Evolutionary conservation across 768 basidiomycete genomes (phyloP), one percentile per base, ranked within the genome.

Genomic region (Psilocybe tampanensis): DNA sequence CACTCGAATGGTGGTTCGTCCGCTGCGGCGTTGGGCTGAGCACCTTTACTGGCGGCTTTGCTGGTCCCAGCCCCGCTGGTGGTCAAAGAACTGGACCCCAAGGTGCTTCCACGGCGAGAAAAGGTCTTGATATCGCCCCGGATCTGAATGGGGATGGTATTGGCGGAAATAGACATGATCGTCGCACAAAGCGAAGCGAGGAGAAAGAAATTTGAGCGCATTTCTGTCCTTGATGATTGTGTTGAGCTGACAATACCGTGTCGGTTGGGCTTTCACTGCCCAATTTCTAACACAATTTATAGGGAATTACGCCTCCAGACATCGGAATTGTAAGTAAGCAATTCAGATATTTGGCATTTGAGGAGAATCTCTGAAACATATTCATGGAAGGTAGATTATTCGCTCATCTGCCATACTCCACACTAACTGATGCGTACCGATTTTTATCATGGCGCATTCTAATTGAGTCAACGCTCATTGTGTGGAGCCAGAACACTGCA

Each of bases 1-100:
- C 53, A 54, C 19, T 52, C 51, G n/a, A 52, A 52, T 44, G 51
- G 51, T 15, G 2, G 39, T 19, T 39, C 49, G 22, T 52, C 41
- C 3, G 15, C 17, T 8, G 41, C 41, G 22, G 22, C n/a, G 39
- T 52, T 44, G 41, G 39, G 23, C 5, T 52, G 51, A 3, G 19
- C 51, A 24, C 51, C 51, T 1, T 26, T 29, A 8, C 41, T 42
- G 15, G 41, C 23, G 9, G 51, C n/a, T 19, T 48, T 29, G 47
- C 26, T 32, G 29, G 47, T 29, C 15, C 32, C 47, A 1, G 26
- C 15, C 11, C 47, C 29, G 9, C 32, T 48, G 47, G 47, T 34
- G 32, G 15, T 12, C 3, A 48, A 17, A 2, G 47, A 33, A 7
- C 18, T 48, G 36, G 12, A 39, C 4, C 36, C 36, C 3, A 39